Conservation (phyloP, 2,329 filamentous ascomycete species). For the Colletotrichum tabaci region DNA sequence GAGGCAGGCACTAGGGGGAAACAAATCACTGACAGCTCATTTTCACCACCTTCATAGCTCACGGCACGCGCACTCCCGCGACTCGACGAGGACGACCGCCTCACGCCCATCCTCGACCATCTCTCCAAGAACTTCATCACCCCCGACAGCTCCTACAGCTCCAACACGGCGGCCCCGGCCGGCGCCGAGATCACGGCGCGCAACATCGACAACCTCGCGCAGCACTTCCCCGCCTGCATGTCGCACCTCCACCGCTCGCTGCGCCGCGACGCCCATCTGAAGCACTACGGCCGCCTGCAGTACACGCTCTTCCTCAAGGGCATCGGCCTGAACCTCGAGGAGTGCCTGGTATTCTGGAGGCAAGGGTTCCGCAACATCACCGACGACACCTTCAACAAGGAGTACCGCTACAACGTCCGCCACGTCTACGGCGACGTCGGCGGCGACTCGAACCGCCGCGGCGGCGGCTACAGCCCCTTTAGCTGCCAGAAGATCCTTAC, state of each 20-base stretch:
- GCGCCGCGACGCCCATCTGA: conserved; percentile 89
- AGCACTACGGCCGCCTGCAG: conserved; percentile 93
- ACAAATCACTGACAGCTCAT: conserved; percentile 19
- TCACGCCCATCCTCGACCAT: conserved; percentile 78
- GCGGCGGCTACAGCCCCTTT: conserved; percentile 90
- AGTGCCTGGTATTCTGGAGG: conserved; percentile 94
- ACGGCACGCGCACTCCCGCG: conserved; percentile 92
- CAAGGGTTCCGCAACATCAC: conserved; percentile 87
- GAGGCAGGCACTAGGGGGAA: too few relatives aligned
- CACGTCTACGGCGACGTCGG: conserved; percentile 96
- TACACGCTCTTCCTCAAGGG: conserved; percentile 98
- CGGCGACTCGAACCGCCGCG: conserved; percentile 88
- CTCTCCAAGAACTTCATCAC: conserved; percentile 97
- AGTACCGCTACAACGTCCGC: conserved; percentile 97
- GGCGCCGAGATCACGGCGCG: conserved; percentile 83
- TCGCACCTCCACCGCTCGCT: conserved; percentile 88
- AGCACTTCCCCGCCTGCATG: conserved; percentile 95
- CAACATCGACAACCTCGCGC: conserved; percentile 83
- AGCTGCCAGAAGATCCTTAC: conserved; percentile 96
- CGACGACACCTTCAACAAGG: conserved; percentile 96
- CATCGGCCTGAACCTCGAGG: conserved; percentile 91
- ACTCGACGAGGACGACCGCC: conserved; percentile 94
- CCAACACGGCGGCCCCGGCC: conserved; percentile 73
- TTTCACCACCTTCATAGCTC: conserved; percentile 64
- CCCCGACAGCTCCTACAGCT: conserved; percentile 84